Evolutionary conservation across 129 eudicot species (phyloP), one percentile per base, ranked within the genome.

Genomic region (Flaveria ramosissima): DNA sequence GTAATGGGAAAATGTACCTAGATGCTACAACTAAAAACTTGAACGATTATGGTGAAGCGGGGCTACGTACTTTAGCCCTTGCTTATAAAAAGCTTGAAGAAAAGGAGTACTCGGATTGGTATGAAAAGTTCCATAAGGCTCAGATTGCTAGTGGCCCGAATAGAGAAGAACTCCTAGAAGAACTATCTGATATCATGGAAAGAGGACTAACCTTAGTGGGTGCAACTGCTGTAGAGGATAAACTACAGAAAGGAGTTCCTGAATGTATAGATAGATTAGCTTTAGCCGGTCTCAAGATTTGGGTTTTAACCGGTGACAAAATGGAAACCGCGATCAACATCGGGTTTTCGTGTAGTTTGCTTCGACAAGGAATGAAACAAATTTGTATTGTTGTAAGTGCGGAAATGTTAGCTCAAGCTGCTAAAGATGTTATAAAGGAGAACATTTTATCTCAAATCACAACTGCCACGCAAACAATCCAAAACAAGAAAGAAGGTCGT

Each of bases 181-280:
- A 73, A 39, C 79, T 84, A 2, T 86, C 97, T 0, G 91, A 88
- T 43, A 61, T 15, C 19, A 91, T 91, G 62, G 97, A 91, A 82
- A 79, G 67, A 57, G 91, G 87, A 20, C 47, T 91, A 66, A 62
- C 86, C 14, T 82, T 91, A 10, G 84, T 91, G 9, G 97, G 97
- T 53, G 93, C 97, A 52, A 86, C 86, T 3, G 97, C 97, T 1
- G 89, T 91, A 1, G 97, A 91, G 72, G 97, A 91, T 81, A 91
- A 91, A 73, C 55, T 91, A 7, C 97, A 91, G 47, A 81, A 83
- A 19, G 93, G 97, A 67, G 93, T 91, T 56, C 91, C 97, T 20
- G 82, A 88, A 57, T 91, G 97, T 73, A 91, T 91, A 0, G 97
- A 91, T 72, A 79, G 83, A 79, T 78, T 91, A 23, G 97, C 88